Percentiles rank a stretch among this genome's conserved stretches.
Evolutionary conservation across 148 eudicot genomes (phyloP).

Genomic region (Rhododendron vialii): DNA sequence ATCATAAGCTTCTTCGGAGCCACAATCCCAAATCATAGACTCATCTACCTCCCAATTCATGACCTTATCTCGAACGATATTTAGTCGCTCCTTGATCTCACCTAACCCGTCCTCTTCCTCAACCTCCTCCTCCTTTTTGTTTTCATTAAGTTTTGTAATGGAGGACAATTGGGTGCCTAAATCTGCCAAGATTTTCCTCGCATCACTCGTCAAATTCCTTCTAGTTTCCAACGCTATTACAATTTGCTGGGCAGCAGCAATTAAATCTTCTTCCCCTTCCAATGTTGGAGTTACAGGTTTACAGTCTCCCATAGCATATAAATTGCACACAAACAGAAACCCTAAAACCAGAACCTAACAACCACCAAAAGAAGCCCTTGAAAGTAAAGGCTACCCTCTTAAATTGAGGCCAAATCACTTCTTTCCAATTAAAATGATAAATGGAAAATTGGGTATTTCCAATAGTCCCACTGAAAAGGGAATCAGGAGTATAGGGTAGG

Average conservation of each 20-base stretch:
- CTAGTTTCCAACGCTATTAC: constrained; percentile 55
- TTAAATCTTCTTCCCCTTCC: constrained; percentile 53
- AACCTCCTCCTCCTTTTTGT: constrained; percentile 24
- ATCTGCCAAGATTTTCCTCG: constrained; percentile 55
- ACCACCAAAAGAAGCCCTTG: neutral
- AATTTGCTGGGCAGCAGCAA: constrained; percentile 64
- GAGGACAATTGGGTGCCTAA: constrained; percentile 51
- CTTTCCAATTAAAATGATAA: neutral
- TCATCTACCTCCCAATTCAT: constrained; percentile 59
- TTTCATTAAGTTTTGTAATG: constrained; percentile 24
- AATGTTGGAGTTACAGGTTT: constrained; percentile 28
- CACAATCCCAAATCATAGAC: constrained; percentile 75
- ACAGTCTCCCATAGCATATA: constrained; percentile 48
- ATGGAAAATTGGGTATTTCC: neutral
- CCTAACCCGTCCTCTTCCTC: constrained; percentile 24
- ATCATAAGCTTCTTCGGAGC: constrained; percentile 54
- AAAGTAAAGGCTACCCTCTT: neutral
- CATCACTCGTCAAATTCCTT: constrained; percentile 52
- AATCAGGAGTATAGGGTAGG: neutral
- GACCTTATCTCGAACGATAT: constrained; percentile 44
- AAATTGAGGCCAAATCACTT: neutral
- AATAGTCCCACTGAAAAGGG: neutral
- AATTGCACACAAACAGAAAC: neutral
- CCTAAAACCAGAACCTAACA: constrained; percentile 13
- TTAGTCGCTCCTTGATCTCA: constrained; percentile 47